Percentiles rank a stretch among this genome's conserved stretches.
Conservation (phyloP, 192 early-diverging fungal species). For the Coemansia nantahalensis region DNA sequence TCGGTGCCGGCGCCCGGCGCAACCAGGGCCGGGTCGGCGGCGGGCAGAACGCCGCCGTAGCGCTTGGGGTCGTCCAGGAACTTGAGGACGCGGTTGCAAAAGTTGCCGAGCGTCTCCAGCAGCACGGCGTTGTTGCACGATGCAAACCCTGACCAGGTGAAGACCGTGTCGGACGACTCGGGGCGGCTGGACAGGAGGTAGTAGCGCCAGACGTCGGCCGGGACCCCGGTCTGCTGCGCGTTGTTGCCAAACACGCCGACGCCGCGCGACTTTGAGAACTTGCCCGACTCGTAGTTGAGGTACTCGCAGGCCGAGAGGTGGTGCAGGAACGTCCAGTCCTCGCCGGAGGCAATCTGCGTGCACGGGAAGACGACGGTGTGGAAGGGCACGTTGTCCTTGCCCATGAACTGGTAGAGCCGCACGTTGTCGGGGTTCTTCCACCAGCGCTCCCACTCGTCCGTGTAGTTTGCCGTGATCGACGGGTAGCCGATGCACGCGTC, state of each 20-base stretch:
- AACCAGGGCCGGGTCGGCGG: conserved; percentile 43
- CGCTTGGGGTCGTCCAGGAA: conserved; percentile 78
- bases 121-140: conserved; percentile 95
- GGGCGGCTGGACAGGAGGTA: conserved; percentile 91
- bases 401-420: conserved; percentile 99
- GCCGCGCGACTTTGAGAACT: conserved; percentile 96
- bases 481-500: conserved; percentile 98
- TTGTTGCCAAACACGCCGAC: conserved; percentile 98
- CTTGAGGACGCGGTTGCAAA: conserved; percentile 95
- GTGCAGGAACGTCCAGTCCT: conserved; percentile 90
- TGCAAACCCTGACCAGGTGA: conserved; percentile 92
- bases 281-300: conserved; percentile 92
- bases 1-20: too few relatives aligned
- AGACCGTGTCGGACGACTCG: conserved; percentile 87
- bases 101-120: conserved; percentile 94
- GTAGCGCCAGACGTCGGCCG: conserved; percentile 95
- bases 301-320: conserved; percentile 95
- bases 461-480: conserved; percentile 97
- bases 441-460: conserved; percentile 93
- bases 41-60: conserved; percentile 82
- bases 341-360: conserved; percentile 78
- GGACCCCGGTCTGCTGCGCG: conserved; percentile 84
- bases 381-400: conserved; percentile 99
- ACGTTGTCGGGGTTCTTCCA: conserved; percentile 99
- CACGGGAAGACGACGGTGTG: conserved; percentile 97